These are phyloP conservation scores for Sonneratia caseolaris DNA, from an alignment of 345 rosid genomes.

Conservation along the genomic window DNA sequence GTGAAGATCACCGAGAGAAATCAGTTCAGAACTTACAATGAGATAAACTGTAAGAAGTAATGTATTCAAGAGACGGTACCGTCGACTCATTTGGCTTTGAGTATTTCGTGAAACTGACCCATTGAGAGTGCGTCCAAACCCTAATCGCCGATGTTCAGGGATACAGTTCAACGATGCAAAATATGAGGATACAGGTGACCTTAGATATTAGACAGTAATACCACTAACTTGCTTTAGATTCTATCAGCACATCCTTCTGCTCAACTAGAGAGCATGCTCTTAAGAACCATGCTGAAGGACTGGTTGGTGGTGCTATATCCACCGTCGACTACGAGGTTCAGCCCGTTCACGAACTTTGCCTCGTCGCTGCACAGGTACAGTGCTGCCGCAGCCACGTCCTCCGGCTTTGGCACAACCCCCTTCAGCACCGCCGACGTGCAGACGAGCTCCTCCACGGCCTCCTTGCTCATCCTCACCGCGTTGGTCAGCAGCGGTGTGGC, in stretches of 20 bases:
- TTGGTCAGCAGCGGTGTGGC: conserved; percentile 27
- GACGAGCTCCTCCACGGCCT: conserved; percentile 14
- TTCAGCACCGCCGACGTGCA: conserved; percentile 25
- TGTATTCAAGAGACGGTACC: too few relatives aligned
- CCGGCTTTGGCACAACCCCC: conserved; percentile 17
- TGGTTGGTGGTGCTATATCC: conserved; percentile 32
- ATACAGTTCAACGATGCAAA: too few relatives aligned
- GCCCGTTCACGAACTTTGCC: conserved; percentile 29
- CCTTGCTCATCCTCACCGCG: conserved; percentile 16
- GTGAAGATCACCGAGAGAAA: too few relatives aligned
- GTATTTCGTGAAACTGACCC: too few relatives aligned
- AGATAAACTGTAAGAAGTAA: too few relatives aligned
- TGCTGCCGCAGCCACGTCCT: conserved; percentile 36
- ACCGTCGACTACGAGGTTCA: conserved; percentile 36
- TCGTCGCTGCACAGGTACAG: conserved; percentile 31
- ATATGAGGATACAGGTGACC: too few relatives aligned
- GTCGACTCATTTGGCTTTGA: too few relatives aligned
- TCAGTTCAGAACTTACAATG: too few relatives aligned
- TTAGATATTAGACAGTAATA: too few relatives aligned
- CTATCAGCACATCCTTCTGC: neutral
- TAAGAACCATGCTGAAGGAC: conserved; percentile 12
- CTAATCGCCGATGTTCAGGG: too few relatives aligned
- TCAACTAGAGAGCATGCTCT: conserved; percentile 8
- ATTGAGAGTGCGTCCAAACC: too few relatives aligned
- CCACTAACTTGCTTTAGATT: neutral